phyloP scores from a whole-genome alignment of 2,329 filamentous ascomycete species.

The Bipolaris gigantea region DNA sequence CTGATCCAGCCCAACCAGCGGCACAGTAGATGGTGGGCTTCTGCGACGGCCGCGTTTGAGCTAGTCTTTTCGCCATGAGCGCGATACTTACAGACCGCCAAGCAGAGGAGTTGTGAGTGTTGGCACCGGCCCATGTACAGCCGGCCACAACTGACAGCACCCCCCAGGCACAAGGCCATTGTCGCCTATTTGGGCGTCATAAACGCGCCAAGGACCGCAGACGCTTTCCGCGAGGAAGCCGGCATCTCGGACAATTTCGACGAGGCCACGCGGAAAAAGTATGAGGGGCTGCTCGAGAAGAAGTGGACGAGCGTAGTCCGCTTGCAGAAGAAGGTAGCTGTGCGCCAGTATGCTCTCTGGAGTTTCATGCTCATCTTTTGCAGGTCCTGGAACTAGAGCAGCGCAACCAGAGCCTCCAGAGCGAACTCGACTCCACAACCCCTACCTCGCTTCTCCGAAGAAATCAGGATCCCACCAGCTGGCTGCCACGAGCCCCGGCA shows the following conservation, averaged over 20 bases:
- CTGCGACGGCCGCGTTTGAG: constrained; percentile 24
- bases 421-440: constrained; percentile 81
- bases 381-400: constrained; percentile 94
- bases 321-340: constrained; percentile 83
- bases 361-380: constrained; percentile 14
- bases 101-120: constrained; percentile 82
- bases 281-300: constrained; percentile 91
- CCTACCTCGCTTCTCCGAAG: constrained; percentile 74
- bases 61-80: constrained; percentile 61
- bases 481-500: constrained; percentile 82
- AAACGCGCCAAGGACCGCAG: constrained; percentile 69
- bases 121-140: not conserved
- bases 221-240: constrained; percentile 76
- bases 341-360: not conserved
- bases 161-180: constrained; percentile 81
- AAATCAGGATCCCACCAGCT: constrained; percentile 81
- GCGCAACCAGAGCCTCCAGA: constrained; percentile 70
- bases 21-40: constrained; percentile 37
- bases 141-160: constrained; percentile 7
- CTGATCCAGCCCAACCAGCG: constrained; percentile 2
- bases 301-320: constrained; percentile 98
- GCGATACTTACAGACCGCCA: constrained; percentile 76
- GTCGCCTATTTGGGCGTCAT: constrained; percentile 82
- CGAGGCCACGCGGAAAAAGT: constrained; percentile 83
- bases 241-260: constrained; percentile 74